Evolutionary conservation across 352 stramenopile species (phyloP), one percentile per base, ranked within the genome.

Genomic region (Phytophthora megakarya): DNA sequence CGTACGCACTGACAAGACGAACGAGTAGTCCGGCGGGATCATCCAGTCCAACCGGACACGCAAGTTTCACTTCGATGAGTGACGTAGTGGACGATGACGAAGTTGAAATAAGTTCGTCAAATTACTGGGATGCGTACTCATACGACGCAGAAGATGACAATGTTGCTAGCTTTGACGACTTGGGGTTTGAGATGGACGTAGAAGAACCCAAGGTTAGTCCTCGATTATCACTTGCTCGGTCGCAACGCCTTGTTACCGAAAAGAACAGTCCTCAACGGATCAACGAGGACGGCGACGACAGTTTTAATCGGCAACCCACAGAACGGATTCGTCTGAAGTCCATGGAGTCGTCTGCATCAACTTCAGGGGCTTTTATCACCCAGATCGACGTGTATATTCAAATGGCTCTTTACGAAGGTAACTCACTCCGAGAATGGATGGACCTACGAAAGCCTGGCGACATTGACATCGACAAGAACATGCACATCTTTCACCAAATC

Each of bases 401-500:
- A 69, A 98, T 98, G 95, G 90, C 97, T 39, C 90, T 97, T 28
- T 98, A 97, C 59, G 77, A 97, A 43, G 76, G 86, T 37, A 95
- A 95, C 26, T 98, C 96, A 6, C 74, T 94, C 23, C 80, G 84
- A 44, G 73, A 91, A 30, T 94, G 84, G 84, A 78, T 94, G 43
- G 78, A 90, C 1, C 70, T 84, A 40, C 84, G 84, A 5, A 65
- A 65, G 10, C 6, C 65, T 54, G 53, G 47, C 3, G 49, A 56
- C 9, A 64, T 92, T 15, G 68, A 89, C 39, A 30, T 55, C 0
- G 43, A 15, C 1, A 78, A 89, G 33, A 89, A 86, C 40, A 92
- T 92, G 49, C 68, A 65, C 28, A 87, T 94, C 49, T 90, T 93
- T 53, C 61, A 61, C 18, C 86, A 94, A 39, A 80, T 93, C 37